Conservation (phyloP, 192 early-diverging fungal species). For the Coemansia sp. region DNA sequence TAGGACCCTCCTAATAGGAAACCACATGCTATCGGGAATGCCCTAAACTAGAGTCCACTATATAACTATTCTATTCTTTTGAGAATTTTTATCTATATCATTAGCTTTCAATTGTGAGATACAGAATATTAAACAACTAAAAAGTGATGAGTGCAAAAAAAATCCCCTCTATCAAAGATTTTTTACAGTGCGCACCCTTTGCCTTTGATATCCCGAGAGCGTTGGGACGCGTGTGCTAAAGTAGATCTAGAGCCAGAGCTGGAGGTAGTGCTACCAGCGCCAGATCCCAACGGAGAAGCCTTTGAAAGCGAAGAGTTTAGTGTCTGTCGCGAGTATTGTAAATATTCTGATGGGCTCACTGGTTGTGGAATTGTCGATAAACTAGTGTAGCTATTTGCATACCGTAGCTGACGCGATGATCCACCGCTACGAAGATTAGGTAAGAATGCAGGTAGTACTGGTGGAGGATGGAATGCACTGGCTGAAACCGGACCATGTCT, state of each 20-base stretch:
- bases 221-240: not conserved
- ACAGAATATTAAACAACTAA: too few species aligned
- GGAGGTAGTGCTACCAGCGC: constrained; percentile 9
- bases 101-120: too few species aligned
- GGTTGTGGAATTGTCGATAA: constrained; percentile 35
- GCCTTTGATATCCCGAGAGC: constrained; percentile 35
- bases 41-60: too few species aligned
- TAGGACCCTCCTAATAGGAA: too few species aligned
- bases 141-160: not conserved
- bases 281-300: constrained; percentile 9
- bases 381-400: constrained; percentile 32
- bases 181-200: constrained; percentile 34
- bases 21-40: too few species aligned
- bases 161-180: not conserved
- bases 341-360: constrained; percentile 48
- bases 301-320: constrained; percentile 39
- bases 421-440: not conserved
- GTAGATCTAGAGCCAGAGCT: constrained; percentile 9
- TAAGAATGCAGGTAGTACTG: constrained; percentile 36
- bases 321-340: constrained; percentile 48
- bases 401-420: constrained; percentile 24
- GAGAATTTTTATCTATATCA: too few species aligned
- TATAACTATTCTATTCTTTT: too few species aligned
- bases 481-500: not conserved
- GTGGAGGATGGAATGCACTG: constrained; percentile 11